Evolutionary conservation across 2,329 filamentous ascomycete species (phyloP), one percentile per base, ranked within the genome.

Genomic region (Hypoxylon sp.): DNA sequence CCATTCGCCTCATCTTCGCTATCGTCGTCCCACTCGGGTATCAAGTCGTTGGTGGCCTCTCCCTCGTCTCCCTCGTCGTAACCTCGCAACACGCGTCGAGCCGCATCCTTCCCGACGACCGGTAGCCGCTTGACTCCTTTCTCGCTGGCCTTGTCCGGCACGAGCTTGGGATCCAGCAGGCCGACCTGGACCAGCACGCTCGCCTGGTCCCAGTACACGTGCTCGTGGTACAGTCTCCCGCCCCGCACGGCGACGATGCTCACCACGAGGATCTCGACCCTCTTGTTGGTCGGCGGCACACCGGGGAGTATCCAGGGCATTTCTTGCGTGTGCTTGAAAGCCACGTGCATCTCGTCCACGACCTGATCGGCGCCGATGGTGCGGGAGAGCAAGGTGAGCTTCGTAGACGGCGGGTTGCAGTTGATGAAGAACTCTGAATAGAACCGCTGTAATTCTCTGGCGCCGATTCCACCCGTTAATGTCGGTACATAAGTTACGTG

Each of bases 401-500:
- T 75, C 1, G 84, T 81, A 5, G 87, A 86, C 0, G 79, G 74
- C 0, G 88, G 86, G 53, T 88, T 90, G 31, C 75, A 78, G 67
- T 81, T 80, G 58, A 88, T 80, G 74, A 91, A 90, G 62, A 87
- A 85, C 55, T 88, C 72, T 0, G 79, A 77, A 72, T 91, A 91
- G 73, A 90, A 91, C 3, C 80, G 74, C 26, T 83, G 80, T 1
- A 91, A 76, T 7, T 80, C 77, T 3, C 78, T 76, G 27, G 83
- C 77, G 0, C 87, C 88, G 17, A 88, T 81, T 1, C 85, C 88
- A 6, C 88, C 88, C 0, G 82, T 84, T 26, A 85, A 63, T 0
- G 87, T 90, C 0, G 88, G 86, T 20, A 90, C 78, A 70, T 89
- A 83, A 42, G 89, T 89, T 10, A 89, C 86, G 60, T 89, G 88